phyloP scores from a whole-genome alignment of 495 filamentous ascomycete genomes.

The Lasiosphaeria miniovina region DNA sequence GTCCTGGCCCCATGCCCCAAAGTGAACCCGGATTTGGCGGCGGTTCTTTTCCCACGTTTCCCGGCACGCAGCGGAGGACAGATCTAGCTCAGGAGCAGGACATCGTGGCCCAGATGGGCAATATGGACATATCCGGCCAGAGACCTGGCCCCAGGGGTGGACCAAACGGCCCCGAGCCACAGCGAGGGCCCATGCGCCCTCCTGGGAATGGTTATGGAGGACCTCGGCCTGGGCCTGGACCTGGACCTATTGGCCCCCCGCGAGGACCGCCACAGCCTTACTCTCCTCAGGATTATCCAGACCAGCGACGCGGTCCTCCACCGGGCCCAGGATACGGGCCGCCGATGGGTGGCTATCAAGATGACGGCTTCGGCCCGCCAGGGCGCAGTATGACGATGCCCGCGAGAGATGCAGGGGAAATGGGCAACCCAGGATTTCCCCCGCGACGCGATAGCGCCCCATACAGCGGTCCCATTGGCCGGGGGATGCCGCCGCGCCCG shows the following conservation, averaged over 20 bases:
- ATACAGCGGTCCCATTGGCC: constrained; percentile 43
- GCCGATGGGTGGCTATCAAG: constrained; percentile 29
- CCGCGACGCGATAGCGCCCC: constrained; percentile 38
- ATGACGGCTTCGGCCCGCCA: constrained; percentile 39
- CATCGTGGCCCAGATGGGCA: constrained; percentile 54
- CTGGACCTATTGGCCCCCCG: constrained; percentile 35
- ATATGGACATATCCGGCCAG: constrained; percentile 53
- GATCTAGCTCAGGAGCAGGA: constrained; percentile 44
- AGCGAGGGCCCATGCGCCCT: constrained; percentile 34
- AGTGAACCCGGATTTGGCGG: constrained; percentile 53
- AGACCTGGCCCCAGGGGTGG: constrained; percentile 31
- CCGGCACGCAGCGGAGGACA: constrained; percentile 47
- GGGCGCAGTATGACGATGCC: constrained; percentile 56
- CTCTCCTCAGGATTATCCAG: constrained; percentile 38
- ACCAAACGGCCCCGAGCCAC: constrained; percentile 23
- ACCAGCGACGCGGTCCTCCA: constrained; percentile 40
- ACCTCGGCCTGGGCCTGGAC: constrained; percentile 16
- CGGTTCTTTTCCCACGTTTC: constrained; percentile 67
- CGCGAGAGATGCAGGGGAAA: constrained; percentile 36
- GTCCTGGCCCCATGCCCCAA: constrained; percentile 30
- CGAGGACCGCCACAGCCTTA: constrained; percentile 37
- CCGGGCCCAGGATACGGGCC: constrained; percentile 32
- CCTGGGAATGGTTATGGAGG: constrained; percentile 30
- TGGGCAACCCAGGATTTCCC: constrained; percentile 32
- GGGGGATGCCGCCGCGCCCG: constrained; percentile 38